Conservation (phyloP, 139 green algal genomes). For the Chlamydomonas sphaeroides region DNA sequence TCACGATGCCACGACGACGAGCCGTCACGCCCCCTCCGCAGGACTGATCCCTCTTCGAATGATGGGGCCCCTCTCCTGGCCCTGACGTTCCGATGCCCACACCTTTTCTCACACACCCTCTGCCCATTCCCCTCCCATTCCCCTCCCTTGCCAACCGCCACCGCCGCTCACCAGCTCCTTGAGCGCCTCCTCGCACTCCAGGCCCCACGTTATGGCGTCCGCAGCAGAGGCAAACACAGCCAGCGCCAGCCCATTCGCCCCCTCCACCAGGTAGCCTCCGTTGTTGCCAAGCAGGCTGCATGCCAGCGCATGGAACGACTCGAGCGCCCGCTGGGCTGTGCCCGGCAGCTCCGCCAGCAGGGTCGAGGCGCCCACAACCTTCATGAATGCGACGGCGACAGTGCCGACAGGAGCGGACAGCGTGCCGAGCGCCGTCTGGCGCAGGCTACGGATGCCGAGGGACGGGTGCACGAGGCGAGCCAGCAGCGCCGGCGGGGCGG, state of each 20-base stretch:
- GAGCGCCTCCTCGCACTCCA: neutral
- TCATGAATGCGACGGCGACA: neutral
- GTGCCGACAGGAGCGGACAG: neutral
- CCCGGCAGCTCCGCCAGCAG: slow-evolving; percentile 1
- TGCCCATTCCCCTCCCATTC: no score
- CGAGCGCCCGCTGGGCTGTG: neutral
- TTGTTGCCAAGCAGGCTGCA: neutral
- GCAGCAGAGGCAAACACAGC: neutral
- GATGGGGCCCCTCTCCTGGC: no score
- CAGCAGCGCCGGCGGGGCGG: neutral
- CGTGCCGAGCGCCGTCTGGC: neutral
- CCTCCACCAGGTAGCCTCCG: neutral
- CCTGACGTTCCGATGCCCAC: no score
- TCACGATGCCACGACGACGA: no score
- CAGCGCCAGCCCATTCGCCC: neutral
- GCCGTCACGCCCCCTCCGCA: no score
- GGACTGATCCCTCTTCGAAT: no score
- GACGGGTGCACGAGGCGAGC: neutral
- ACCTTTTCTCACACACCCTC: no score
- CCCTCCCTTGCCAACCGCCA: no score
- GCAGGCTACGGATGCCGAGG: neutral
- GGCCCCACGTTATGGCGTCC: neutral
- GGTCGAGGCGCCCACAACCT: neutral
- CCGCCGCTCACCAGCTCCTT: neutral
- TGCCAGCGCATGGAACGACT: neutral